Conservation (phyloP, 305 asterid species). For the Fraxinus angustifolia region DNA sequence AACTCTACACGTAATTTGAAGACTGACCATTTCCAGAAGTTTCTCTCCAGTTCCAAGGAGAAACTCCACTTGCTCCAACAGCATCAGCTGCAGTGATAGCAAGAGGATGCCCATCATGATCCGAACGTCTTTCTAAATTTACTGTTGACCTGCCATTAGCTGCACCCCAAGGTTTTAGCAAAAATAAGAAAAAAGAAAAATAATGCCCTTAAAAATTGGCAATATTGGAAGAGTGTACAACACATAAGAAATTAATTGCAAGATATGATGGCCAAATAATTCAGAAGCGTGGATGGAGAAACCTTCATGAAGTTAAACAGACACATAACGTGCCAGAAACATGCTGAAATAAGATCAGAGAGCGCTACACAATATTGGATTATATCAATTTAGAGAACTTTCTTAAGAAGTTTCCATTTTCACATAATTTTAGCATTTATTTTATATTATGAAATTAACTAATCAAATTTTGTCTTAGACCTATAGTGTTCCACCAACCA, state of each 20-base stretch:
- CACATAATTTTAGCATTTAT: neutral
- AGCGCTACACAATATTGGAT: neutral
- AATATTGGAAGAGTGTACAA: neutral
- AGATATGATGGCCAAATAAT: neutral
- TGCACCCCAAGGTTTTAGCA: conserved; percentile 30
- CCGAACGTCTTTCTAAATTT: conserved; percentile 69
- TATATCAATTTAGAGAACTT: neutral
- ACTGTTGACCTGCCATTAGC: conserved; percentile 68
- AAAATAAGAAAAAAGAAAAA: neutral
- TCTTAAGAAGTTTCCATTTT: neutral
- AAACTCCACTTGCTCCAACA: conserved; percentile 68
- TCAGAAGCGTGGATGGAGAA: neutral
- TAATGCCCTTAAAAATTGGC: neutral
- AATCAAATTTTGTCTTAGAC: neutral
- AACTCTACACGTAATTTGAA: neutral
- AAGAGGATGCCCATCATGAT: conserved; percentile 83
- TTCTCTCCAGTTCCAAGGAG: conserved; percentile 91
- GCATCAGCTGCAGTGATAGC: conserved; percentile 79
- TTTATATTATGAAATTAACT: neutral
- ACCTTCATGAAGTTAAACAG: neutral
- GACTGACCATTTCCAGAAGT: conserved; percentile 74
- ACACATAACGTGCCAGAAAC: neutral
- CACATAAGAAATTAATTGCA: neutral
- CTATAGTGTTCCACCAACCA: neutral
- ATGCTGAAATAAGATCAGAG: neutral